phyloP scores from a whole-genome alignment of 352 stramenopile species.

The Pythium angustatum region DNA sequence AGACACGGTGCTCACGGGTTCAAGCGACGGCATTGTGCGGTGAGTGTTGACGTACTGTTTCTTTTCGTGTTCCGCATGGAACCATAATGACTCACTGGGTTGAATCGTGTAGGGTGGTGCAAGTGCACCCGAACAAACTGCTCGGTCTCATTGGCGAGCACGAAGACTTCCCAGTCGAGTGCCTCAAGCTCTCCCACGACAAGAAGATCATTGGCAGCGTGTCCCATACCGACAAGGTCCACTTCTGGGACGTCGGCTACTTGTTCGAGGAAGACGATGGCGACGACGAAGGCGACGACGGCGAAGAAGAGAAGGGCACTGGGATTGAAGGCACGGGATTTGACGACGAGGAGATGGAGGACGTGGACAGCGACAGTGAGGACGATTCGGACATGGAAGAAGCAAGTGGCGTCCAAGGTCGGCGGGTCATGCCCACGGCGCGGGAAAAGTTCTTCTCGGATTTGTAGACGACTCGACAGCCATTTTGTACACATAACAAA shows the following conservation, averaged over 20 bases:
- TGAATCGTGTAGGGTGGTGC: constrained; percentile 75
- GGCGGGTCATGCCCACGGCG: constrained; percentile 60
- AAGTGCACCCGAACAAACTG: constrained; percentile 95
- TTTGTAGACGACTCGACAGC: constrained; percentile 43
- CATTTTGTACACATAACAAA: constrained; percentile 3
- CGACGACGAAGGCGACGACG: constrained; percentile 59
- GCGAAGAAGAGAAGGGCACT: constrained; percentile 46
- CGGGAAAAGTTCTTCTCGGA: constrained; percentile 87
- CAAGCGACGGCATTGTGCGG: constrained; percentile 94
- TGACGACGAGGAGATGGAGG: constrained; percentile 78
- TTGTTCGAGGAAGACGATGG: constrained; percentile 92
- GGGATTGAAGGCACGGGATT: constrained; percentile 24
- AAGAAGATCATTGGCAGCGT: constrained; percentile 92
- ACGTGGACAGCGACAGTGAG: constrained; percentile 77
- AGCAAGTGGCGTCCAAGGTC: constrained; percentile 32
- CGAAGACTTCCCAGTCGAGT: constrained; percentile 96
- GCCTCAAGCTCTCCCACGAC: constrained; percentile 84
- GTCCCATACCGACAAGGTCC: constrained; percentile 93
- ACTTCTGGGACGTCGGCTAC: constrained; percentile 95
- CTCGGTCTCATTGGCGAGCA: constrained; percentile 95
- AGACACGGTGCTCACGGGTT: constrained; percentile 96
- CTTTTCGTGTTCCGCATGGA: not conserved
- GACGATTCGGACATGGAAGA: constrained; percentile 52
- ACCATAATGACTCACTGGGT: not conserved
- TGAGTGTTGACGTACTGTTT: constrained; percentile 31